Percentiles rank a stretch among this genome's conserved stretches.
These are phyloP conservation scores for Rachicladosporium sp. DNA, from an alignment of 2,329 filamentous ascomycete genomes.

Conservation along the genomic window DNA sequence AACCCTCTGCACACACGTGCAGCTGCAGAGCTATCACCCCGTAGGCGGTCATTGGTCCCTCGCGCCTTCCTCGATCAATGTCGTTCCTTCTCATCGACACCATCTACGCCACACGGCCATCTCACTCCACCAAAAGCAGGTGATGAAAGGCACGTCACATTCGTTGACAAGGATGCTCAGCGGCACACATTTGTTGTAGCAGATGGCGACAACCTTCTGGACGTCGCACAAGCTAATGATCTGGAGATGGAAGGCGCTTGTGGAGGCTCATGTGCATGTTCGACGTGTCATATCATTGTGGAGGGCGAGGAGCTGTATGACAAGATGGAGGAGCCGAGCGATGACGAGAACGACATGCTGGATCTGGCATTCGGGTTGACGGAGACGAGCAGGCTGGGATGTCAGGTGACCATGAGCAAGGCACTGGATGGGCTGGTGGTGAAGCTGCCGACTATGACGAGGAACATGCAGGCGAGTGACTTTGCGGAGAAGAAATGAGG, in stretches of 20 bases:
- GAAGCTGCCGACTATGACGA: slow-evolving; percentile 79
- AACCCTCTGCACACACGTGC: too few species aligned
- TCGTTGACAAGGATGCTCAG: slow-evolving; percentile 79
- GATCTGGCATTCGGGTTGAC: slow-evolving; percentile 83
- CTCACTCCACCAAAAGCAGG: slow-evolving; percentile 73
- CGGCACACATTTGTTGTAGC: slow-evolving; percentile 66
- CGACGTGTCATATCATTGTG: slow-evolving; percentile 85
- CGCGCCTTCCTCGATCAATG: too few species aligned
- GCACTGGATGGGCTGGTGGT: slow-evolving; percentile 80
- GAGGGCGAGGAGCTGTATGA: slow-evolving; percentile 49
- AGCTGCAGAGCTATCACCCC: too few species aligned
- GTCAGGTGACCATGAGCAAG: slow-evolving; percentile 83
- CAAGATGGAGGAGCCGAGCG: slow-evolving; percentile 33
- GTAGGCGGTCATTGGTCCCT: too few species aligned
- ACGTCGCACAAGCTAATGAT: slow-evolving; percentile 89
- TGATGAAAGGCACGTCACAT: slow-evolving; percentile 84
- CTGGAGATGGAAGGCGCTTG: slow-evolving; percentile 97
- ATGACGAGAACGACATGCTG: slow-evolving; percentile 66
- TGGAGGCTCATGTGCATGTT: slow-evolving; percentile 86
- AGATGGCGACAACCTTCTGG: slow-evolving; percentile 82
- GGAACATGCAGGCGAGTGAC: slow-evolving; percentile 91
- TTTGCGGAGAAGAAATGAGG: slow-evolving; percentile 41
- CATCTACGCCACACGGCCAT: slow-evolving; percentile 58
- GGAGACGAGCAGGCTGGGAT: slow-evolving; percentile 73
- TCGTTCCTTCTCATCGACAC: slow-evolving; percentile 51